Evolutionary conservation across 805 yeast genomes (phyloP), one percentile per base, ranked within the genome.

Genomic region (Zygoascus tannicola): DNA sequence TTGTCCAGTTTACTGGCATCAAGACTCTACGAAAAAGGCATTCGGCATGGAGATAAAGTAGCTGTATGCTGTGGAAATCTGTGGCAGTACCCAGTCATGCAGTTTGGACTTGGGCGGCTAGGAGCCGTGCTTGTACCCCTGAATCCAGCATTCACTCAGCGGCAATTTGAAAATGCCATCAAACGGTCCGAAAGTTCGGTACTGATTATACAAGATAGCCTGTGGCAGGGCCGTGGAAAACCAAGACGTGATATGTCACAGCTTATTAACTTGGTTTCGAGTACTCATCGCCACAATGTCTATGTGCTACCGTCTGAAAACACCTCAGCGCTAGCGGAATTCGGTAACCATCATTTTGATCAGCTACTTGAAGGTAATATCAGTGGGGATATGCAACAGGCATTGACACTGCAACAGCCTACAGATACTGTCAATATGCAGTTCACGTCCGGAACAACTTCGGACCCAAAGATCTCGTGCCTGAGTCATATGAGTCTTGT

Each of bases 371-470:
- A 40, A 40, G 32, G 37, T 14, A n/a, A 14, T 5, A 19, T 15
- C 16, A 18, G 22, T 15, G 2, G n/a, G 19, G 19, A 18, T 3
- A 14, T 32, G 5, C 16, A 20, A 16, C 5, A n/a, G 22, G 14
- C 8, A 14, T n/a, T n/a, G 3, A 12, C 39, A 2, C 35, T 22
- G 4, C 39, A 22, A 4, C 16, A 41, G 15, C 46, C 56, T 5
- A 43, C 49, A 30, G 58, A 56, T 20, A 47, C 50, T 23, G 48
- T 55, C 35, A 54, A 58, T 43, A 56, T 58, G 62, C 62, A 58
- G 42, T 58, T 58, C 52, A 58, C 62, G 2, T 57, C 62, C 2
- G 62, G 62, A 14, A 58, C 62, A 14, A 58, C 62, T 10, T 51
- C 59, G 0, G 45, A 39, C 23, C 61, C 62, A 10, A 58, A 58